Evolutionary conservation across 2,329 filamentous ascomycete species (phyloP).

Genomic region (Amesomyces nigricolor): DNA sequence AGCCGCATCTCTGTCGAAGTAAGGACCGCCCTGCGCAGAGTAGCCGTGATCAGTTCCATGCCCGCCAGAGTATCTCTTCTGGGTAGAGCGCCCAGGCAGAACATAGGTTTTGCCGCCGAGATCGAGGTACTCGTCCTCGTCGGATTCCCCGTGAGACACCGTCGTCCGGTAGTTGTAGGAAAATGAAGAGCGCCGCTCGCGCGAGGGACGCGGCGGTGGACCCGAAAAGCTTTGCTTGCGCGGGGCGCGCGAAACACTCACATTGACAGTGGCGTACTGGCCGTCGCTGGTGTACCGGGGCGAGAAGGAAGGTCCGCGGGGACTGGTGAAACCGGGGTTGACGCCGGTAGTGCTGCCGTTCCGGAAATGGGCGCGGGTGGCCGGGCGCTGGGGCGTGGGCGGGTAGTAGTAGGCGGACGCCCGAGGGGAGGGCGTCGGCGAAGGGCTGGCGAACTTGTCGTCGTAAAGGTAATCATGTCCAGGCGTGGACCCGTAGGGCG

Average conservation of each 20-base stretch:
- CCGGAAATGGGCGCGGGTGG: constrained; percentile 48
- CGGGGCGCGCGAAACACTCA: constrained; percentile 50
- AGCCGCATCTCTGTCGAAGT: constrained; percentile 35
- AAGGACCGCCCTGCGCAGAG: constrained; percentile 47
- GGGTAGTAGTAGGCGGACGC: constrained; percentile 44
- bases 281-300: constrained; percentile 58
- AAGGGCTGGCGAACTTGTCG: constrained; percentile 47
- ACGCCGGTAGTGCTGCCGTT: constrained; percentile 39
- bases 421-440: constrained; percentile 52
- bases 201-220: constrained; percentile 41
- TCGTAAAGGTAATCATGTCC: constrained; percentile 47
- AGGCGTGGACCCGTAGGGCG: constrained; percentile 43
- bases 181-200: constrained; percentile 52
- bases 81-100: constrained; percentile 47
- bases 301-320: constrained; percentile 46
- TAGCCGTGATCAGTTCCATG: constrained; percentile 55
- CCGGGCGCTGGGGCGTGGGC: constrained; percentile 47
- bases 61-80: constrained; percentile 44
- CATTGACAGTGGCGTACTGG: constrained; percentile 60
- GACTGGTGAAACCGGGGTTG: constrained; percentile 27
- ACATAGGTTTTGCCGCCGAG: constrained; percentile 48
- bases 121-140: constrained; percentile 58
- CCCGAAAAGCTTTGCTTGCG: constrained; percentile 45
- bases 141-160: constrained; percentile 55
- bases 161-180: constrained; percentile 52